A percentile compares a stretch with the other conserved stretches of the same genome.
These are phyloP conservation scores for Lactarius hatsudake DNA, from an alignment of 768 basidiomycete species.

Conservation along the genomic window DNA sequence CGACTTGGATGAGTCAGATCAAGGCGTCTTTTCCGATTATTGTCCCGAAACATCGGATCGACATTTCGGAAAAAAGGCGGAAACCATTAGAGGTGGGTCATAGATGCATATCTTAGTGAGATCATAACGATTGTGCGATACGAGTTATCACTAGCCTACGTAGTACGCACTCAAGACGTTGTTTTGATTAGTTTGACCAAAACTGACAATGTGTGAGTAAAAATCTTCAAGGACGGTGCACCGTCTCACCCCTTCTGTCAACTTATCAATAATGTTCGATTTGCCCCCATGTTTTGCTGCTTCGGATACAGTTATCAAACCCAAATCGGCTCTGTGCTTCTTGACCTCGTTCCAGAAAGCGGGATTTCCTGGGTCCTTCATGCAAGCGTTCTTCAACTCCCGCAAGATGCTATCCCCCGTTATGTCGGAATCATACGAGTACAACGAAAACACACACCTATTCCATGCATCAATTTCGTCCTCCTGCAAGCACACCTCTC, in stretches of 20 bases:
- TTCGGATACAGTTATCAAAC: slow-evolving; percentile 62
- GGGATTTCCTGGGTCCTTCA: slow-evolving; percentile 53
- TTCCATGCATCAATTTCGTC: slow-evolving; percentile 87
- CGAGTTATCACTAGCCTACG: neutral
- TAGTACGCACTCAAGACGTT: neutral
- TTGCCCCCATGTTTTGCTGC: slow-evolving; percentile 56
- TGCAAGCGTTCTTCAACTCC: slow-evolving; percentile 56
- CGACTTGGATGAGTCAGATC: neutral
- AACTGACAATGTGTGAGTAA: slow-evolving; percentile 7
- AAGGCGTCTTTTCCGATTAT: neutral
- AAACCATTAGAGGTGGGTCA: neutral
- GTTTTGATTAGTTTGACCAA: slow-evolving; percentile 11
- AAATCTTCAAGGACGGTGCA: neutral
- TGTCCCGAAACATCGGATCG: neutral
- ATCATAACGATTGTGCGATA: neutral
- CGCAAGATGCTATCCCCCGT: slow-evolving; percentile 51
- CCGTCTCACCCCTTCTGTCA: slow-evolving; percentile 50
- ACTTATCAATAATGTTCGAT: slow-evolving; percentile 54
- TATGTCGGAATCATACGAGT: slow-evolving; percentile 6
- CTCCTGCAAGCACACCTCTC: slow-evolving; percentile 64
- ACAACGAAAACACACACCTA: slow-evolving; percentile 40
- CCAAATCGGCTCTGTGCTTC: slow-evolving; percentile 46
- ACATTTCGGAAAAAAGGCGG: neutral
- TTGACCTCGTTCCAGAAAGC: slow-evolving; percentile 64
- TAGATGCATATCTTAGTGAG: neutral